Base-by-base conservation (phyloP, 306 rosid species). In the Casuarina glauca region DNA sequence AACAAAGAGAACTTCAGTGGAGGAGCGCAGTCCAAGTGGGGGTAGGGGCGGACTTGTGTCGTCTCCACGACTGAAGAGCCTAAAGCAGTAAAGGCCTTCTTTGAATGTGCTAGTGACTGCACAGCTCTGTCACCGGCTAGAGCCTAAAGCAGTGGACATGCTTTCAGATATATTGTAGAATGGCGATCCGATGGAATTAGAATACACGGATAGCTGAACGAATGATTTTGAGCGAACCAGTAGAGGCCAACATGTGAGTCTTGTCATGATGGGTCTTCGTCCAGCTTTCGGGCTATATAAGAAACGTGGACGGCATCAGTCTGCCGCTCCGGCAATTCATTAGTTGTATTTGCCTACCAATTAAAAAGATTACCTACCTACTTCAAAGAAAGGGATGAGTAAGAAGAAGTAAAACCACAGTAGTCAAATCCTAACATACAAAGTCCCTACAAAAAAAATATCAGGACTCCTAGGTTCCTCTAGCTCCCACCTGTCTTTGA, bases 301-400 rank as follows among this genome's bases (percentile, higher is more conserved):
- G 97, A 93, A 72, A 93, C 71, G 4, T 97, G 97, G 74, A 93
- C 97, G 9, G 99, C 99, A 55, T 97, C 97, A 72, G 93, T 87
- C 71, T 93, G 92, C 87, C 93, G 84, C 85, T 95, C 99, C 2
- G 99, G 97, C 81, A 95, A 89, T 88, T 95, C 99, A 85, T 88
- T 93, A 35, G 91, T 70, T 9, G 89, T 85, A 81, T 93, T 95
- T 86, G 90, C 99, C 99, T 95, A 84, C 46, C 68, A 75, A 76
- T 69, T 11, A 48, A 51, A 83, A 78, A 68, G 63, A 71, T 15
- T 71, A 84, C 73, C 74, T 83, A 84, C 84, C 9, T 36, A 76
- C 57, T 82, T 75, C 54, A 6, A 4, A 26, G 32, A 26, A 26
- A 26, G 32, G 32, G 32, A 26, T 26, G 32, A 26, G 32, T 26